Evolutionary conservation across 164 flowering plant species (phyloP).

Genomic region (Annona squamosa): DNA sequence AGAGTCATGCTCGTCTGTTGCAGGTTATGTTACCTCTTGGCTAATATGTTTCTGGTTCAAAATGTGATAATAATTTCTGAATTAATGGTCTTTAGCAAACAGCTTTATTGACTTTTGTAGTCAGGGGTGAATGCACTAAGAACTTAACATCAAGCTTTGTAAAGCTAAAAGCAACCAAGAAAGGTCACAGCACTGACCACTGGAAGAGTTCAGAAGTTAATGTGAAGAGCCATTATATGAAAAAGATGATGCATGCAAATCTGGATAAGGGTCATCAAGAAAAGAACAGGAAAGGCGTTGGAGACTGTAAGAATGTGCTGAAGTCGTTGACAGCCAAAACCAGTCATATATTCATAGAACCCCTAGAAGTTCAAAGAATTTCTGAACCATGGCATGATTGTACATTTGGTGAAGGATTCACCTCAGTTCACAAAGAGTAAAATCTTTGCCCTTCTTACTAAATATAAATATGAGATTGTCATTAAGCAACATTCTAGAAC

Average conservation of each 20-base stretch:
- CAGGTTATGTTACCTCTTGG: conserved; percentile 35
- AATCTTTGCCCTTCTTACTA: conserved; percentile 18
- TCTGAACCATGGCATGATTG: conserved; percentile 14
- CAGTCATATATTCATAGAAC: conserved; percentile 4
- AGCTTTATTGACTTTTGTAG: conserved; percentile 19
- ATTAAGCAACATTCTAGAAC: conserved; percentile 11
- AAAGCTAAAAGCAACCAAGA: conserved; percentile 14
- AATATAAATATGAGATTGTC: conserved; percentile 9
- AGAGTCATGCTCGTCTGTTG: conserved; percentile 65
- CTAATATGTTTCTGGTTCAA: conserved; percentile 5
- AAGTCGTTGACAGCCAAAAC: conserved; percentile 19
- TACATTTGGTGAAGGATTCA: conserved; percentile 25
- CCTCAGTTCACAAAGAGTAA: conserved; percentile 14
- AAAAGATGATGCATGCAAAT: conserved; percentile 13
- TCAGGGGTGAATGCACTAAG: conserved; percentile 24
- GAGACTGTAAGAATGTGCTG: conserved; percentile 14
- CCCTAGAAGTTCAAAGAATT: conserved; percentile 14
- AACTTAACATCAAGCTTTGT: conserved; percentile 17
- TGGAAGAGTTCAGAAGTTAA: conserved; percentile 7
- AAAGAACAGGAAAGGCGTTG: conserved; percentile 9
- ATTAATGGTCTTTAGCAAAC: background rate
- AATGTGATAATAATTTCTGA: background rate
- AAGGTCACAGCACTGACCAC: conserved; percentile 16
- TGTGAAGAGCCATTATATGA: conserved; percentile 9
- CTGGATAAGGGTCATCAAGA: conserved; percentile 7